Evolutionary conservation across 192 early-diverging fungal genomes (phyloP), one percentile per base, ranked within the genome.

Genomic region (Coemansia sp.): DNA sequence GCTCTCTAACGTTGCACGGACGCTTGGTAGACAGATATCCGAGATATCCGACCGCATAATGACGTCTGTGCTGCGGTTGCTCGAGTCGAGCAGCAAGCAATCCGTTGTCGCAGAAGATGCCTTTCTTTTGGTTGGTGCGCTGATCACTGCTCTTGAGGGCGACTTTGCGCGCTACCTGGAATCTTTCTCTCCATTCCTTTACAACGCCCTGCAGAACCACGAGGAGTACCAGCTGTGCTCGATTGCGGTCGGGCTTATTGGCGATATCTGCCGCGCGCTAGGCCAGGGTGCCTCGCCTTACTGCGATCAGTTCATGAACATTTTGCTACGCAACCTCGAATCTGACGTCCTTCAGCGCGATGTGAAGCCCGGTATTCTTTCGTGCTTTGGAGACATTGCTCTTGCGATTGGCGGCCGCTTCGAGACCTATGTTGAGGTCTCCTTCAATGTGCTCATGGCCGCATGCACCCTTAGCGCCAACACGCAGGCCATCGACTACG

Each of bases 331-430:
- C 54, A 87, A 90, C 72, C 84, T 99, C 56, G 90, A 91, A 77
- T 85, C 87, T 9, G 89, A 91, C 41, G 85, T 86, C 19, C 84
- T 98, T 49, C 89, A 93, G 72, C 88, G 92, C 41, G 87, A 86
- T 48, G 92, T 98, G 52, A 97, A 97, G 85, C 95, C 98, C 5
- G 85, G 91, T 15, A 96, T 96, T 69, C 85, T 99, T 21, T 95
- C 96, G 2, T 91, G 90, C 79, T 96, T 99, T 85, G 97, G 97
- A 46, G 97, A 99, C 81, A 91, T 99, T 78, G 96, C 96, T n/a
- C 75, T 98, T 47, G 96, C 97, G 3, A 93, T 98, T 69, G 92
- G 95, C 22, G 90, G 87, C 5, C 75, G 85, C 63, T 99, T 98
- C 76, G 92, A 88, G 62, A 67, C 69, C 6, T 98, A 91, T 80